Conservation (phyloP, 345 rosid species). For the Pseudoturritis turrita region DNA sequence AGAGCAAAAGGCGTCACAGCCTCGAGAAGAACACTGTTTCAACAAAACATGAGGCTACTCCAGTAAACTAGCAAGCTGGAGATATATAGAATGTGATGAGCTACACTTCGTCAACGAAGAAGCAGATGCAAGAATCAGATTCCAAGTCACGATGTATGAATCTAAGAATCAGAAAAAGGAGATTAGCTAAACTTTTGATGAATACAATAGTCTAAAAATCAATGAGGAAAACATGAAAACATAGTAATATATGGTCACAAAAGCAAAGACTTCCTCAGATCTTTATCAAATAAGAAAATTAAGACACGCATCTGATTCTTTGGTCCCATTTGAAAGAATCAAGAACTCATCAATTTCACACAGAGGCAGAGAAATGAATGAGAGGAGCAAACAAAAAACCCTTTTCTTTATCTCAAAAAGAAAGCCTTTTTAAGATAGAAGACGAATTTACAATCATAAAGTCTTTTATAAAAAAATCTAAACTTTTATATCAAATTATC, state of each 20-base stretch:
- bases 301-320: constrained; percentile 25
- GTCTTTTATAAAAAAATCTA: neutral
- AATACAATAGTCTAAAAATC: neutral
- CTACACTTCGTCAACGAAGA: constrained; percentile 7
- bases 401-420: constrained; percentile 2
- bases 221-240: constrained; percentile 5
- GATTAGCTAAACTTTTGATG: neutral
- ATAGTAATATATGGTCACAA: constrained; percentile 15
- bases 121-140: constrained; percentile 22
- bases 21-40: constrained; percentile 21
- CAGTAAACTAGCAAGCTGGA: neutral
- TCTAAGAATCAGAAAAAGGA: constrained; percentile 20
- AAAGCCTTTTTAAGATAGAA: constrained; percentile 19
- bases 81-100: constrained; percentile 15
- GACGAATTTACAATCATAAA: constrained; percentile 17
- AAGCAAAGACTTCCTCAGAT: constrained; percentile 11
- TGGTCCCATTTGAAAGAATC: constrained; percentile 23
- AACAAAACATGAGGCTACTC: constrained; percentile 12
- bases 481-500: constrained; percentile 1
- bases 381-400: constrained; percentile 14
- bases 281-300: constrained; percentile 8
- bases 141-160: constrained; percentile 25
- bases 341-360: constrained; percentile 14
- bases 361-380: constrained; percentile 14
- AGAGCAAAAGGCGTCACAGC: constrained; percentile 30